Conservation (phyloP, 1,284 basidiomycete genomes). For the Schizophyllum commune region DNA sequence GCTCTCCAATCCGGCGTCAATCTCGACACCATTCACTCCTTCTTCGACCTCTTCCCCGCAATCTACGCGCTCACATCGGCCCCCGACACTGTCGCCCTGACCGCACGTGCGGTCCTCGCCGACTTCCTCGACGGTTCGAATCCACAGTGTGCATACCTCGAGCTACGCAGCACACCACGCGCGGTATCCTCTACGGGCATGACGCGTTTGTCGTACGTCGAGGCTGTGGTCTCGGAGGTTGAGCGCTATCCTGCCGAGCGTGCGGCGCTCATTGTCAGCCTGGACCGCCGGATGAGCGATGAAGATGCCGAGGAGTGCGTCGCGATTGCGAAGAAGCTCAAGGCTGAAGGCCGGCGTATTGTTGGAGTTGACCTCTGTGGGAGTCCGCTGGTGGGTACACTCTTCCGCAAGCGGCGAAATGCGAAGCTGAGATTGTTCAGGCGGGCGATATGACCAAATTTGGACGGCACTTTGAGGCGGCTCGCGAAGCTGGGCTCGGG, state of each 20-base stretch:
- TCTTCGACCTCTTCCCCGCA: constrained; percentile 68
- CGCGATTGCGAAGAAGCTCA: constrained; percentile 47
- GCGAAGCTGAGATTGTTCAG: constrained; percentile 14
- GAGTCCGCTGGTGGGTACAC: constrained; percentile 42
- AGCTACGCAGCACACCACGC: constrained; percentile 67
- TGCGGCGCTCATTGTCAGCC: constrained; percentile 61
- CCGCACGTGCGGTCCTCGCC: constrained; percentile 53
- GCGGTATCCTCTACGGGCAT: constrained; percentile 37
- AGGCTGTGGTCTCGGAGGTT: constrained; percentile 58
- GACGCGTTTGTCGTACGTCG: constrained; percentile 51
- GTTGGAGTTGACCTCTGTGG: constrained; percentile 81
- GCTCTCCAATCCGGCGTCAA: constrained; percentile 43
- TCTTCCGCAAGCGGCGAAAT: background rate
- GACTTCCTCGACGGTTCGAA: constrained; percentile 47
- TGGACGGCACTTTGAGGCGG: constrained; percentile 42
- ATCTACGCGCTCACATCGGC: constrained; percentile 71
- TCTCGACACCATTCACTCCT: constrained; percentile 53
- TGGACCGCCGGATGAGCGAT: constrained; percentile 60
- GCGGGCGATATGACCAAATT: constrained; percentile 53
- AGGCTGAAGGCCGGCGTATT: constrained; percentile 48
- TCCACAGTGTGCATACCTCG: constrained; percentile 61
- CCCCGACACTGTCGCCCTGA: constrained; percentile 40
- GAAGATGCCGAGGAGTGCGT: constrained; percentile 48
- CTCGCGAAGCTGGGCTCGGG: constrained; percentile 51
- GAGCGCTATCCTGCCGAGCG: constrained; percentile 42